Base-by-base conservation (phyloP, 371 early-diverging fungal genomes). In the Blakeslea trispora region DNA sequence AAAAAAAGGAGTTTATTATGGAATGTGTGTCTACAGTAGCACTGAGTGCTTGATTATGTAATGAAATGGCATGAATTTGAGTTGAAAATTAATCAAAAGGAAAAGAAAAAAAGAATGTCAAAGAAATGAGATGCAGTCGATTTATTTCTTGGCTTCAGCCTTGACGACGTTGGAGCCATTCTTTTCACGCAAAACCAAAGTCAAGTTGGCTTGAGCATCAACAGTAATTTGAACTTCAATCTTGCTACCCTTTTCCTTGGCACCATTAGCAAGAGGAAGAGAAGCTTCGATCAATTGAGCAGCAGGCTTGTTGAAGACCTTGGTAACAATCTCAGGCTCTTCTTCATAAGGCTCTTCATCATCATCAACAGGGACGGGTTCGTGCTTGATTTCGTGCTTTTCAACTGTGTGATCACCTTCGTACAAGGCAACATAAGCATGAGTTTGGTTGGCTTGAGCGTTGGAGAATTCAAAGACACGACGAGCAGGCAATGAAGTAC, bases 401-500 rank as follows among this genome's bases (percentile, higher is more conserved):
- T 83, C 85, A 45, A 76, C 55, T 24, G 64, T 62, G 52, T 77
- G 79, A 48, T 88, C 87, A 59, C 90, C 92, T 80, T 95, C 93
- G 65, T 84, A 87, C 32, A 95, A 81, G 32, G 91, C 86, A 57
- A 96, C 62, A 70, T 90, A 93, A 21, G 88, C 86, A 52, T 86
- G 87, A 45, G 79, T 79, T 69, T 92, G 90, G 60, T 82, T 85
- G 23, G 72, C 82, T n/a, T 74, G 74, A 41, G 86, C 71, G 47
- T 82, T 77, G 19, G 85, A 78, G 60, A 95, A 87, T 61, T 85
- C 82, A 66, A 93, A 73, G 37, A 86, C 68, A 50, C 95, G 88
- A 56, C 88, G 81, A 42, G 85, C 90, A 31, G 97, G 97, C 45
- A 96, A 79, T 44, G 96, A 89, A 19, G 95, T 89, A 58, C 88